Percentiles rank a stretch among this genome's conserved stretches.
These are phyloP conservation scores for Wickerhamomyces sydowiorum DNA, from an alignment of 805 yeast species.

Conservation along the genomic window DNA sequence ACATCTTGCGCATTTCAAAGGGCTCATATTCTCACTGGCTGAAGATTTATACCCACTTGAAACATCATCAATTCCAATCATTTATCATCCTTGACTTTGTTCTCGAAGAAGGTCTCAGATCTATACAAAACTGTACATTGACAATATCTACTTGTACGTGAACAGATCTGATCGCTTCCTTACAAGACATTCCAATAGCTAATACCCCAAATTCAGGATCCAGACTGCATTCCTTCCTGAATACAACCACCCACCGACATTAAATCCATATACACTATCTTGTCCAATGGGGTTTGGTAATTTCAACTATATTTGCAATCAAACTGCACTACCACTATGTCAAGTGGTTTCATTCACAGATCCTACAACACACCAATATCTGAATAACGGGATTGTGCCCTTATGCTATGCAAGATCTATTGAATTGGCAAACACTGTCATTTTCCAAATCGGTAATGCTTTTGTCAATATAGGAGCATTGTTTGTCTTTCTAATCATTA, in stretches of 20 bases:
- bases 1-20: no score
- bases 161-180: no score
- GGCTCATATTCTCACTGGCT: no score
- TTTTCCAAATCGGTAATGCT: constrained; percentile 84
- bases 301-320: constrained; percentile 53
- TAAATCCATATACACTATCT: no score
- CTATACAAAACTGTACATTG: neutral
- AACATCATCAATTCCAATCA: no score
- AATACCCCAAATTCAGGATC: no score
- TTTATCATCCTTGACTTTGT: no score
- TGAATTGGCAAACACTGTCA: constrained; percentile 84
- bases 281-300: constrained; percentile 65
- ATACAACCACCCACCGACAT: neutral
- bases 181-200: no score
- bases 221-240: no score
- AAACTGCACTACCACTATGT: constrained; percentile 75
- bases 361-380: constrained; percentile 19
- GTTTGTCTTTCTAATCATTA: constrained; percentile 56
- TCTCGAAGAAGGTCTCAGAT: no score
- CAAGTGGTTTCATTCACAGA: constrained; percentile 57
- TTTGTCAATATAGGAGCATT: constrained; percentile 78
- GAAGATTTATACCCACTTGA: no score
- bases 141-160: no score
- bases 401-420: constrained; percentile 82
- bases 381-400: constrained; percentile 62